Evolutionary conservation across 768 basidiomycete species (phyloP), one percentile per base, ranked within the genome.

Genomic region (Cyclocybe aegerita): DNA sequence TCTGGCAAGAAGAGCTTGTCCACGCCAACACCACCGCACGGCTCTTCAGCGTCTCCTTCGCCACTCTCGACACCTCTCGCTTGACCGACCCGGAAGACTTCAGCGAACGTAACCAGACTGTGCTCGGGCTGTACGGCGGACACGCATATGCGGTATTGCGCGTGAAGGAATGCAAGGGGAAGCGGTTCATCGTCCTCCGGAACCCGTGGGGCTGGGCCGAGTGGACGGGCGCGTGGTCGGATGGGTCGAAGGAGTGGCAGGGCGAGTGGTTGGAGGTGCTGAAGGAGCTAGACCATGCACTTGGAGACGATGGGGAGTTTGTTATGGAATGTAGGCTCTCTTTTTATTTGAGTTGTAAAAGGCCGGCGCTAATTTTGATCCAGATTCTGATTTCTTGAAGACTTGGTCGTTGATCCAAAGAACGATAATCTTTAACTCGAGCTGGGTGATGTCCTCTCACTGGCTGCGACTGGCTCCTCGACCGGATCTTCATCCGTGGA

Each of bases 1-100:
- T 80, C 56, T 80, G 79, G 79, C 67, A 63, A 1, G 72, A 79
- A 37, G 79, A 80, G 49, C 71, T 81, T 14, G 55, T 74, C 11
- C 70, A 65, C 17, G 73, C 73, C 4, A 75, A 76, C 50, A 61
- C 68, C 33, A 73, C 73, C 29, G 48, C 41, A 53, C 71, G 72
- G 11, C 59, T 79, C 4, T 80, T 79, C 56, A 70, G 73, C 2
- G 75, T 74, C 51, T 69, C 67, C 17, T 75, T 76, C 46, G 62
- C 70, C 41, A 55, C 39, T 8, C 56, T 67, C 47, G 58, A 65
- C 46, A 55, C 14, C 14, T 42, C 1, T n/a, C 45, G 9, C 36
- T 39, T 23, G 23, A 23, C 23, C 23, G 23, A 23, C 23, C 23
- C 23, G 3, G 23, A 35, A 17, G 10, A 36, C n/a, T 10, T 11